These are phyloP conservation scores for Aspergillus viridinutans DNA, from an alignment of 2,329 filamentous ascomycete species.

Conservation along the genomic window DNA sequence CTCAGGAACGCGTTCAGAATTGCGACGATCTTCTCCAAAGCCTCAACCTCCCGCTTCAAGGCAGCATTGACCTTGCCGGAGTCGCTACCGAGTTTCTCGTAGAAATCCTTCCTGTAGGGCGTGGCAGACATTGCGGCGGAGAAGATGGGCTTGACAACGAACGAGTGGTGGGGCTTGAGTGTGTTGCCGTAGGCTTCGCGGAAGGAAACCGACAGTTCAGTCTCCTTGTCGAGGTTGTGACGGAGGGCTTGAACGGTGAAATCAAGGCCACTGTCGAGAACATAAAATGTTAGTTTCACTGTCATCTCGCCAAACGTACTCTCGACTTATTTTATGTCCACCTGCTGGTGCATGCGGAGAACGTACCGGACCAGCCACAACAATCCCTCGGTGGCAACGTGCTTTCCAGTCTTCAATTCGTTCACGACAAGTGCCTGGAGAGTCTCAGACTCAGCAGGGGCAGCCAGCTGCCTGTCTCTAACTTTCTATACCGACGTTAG, in stretches of 20 bases:
- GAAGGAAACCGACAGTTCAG: conserved; percentile 86
- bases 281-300: conserved; percentile 1
- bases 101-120: conserved; percentile 92
- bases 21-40: conserved; percentile 71
- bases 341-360: neutral
- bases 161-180: conserved; percentile 86
- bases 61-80: conserved; percentile 56
- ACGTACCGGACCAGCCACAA: conserved; percentile 83
- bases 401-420: conserved; percentile 86
- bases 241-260: conserved; percentile 85
- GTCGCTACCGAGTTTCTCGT: conserved; percentile 66
- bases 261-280: conserved; percentile 68
- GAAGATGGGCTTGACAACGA: conserved; percentile 89
- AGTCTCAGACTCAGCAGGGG: conserved; percentile 73
- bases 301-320: neutral
- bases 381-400: conserved; percentile 81
- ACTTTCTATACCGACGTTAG: conserved; percentile 64
- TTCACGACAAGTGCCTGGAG: conserved; percentile 81
- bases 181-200: conserved; percentile 76
- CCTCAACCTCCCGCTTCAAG: conserved; percentile 67
- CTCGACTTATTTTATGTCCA: neutral
- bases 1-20: conserved; percentile 66
- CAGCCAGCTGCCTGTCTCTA: conserved; percentile 72
- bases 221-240: conserved; percentile 64
- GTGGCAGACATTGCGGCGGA: conserved; percentile 87